Percentiles rank a stretch among this genome's conserved stretches.
Conservation (phyloP, 192 early-diverging fungal genomes). For the Coemansia sp. region DNA sequence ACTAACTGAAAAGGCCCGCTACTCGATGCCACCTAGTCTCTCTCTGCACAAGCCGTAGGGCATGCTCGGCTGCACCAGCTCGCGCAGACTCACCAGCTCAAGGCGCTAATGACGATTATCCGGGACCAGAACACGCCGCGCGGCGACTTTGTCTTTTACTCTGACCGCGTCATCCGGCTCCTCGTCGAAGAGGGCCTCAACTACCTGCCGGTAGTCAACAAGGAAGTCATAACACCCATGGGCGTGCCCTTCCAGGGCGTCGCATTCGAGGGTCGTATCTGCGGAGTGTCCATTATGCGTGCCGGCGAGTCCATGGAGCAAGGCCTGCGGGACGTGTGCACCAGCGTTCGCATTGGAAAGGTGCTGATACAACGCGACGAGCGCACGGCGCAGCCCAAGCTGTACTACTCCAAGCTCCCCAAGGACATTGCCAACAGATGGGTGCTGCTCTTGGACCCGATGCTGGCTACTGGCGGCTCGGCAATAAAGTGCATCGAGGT, state of each 20-base stretch:
- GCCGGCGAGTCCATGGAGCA: slow-evolving; percentile 95
- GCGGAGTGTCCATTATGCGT: slow-evolving; percentile 94
- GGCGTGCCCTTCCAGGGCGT: slow-evolving; percentile 70
- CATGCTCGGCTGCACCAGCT: slow-evolving; percentile 67
- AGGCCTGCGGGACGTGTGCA: slow-evolving; percentile 79
- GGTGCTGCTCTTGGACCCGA: slow-evolving; percentile 88
- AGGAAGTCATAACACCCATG: slow-evolving; percentile 77
- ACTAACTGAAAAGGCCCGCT: not conserved
- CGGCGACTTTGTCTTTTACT: slow-evolving; percentile 93
- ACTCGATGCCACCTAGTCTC: slow-evolving; percentile 19
- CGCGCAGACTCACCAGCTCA: slow-evolving; percentile 70
- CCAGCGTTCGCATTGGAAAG: slow-evolving; percentile 90
- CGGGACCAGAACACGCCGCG: slow-evolving; percentile 74
- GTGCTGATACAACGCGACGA: slow-evolving; percentile 95
- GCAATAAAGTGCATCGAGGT: slow-evolving; percentile 91
- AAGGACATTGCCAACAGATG: slow-evolving; percentile 79
- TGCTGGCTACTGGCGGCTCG: slow-evolving; percentile 96
- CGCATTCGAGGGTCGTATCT: slow-evolving; percentile 81
- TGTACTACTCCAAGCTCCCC: slow-evolving; percentile 92
- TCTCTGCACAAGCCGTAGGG: slow-evolving; percentile 27
- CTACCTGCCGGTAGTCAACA: slow-evolving; percentile 82
- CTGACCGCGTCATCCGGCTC: slow-evolving; percentile 81
- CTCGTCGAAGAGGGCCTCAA: slow-evolving; percentile 94
- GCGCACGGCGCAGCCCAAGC: slow-evolving; percentile 84
- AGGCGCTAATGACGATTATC: slow-evolving; percentile 83